Conservation (phyloP, 2,329 filamentous ascomycete species). For the Fusarium newnesense region DNA sequence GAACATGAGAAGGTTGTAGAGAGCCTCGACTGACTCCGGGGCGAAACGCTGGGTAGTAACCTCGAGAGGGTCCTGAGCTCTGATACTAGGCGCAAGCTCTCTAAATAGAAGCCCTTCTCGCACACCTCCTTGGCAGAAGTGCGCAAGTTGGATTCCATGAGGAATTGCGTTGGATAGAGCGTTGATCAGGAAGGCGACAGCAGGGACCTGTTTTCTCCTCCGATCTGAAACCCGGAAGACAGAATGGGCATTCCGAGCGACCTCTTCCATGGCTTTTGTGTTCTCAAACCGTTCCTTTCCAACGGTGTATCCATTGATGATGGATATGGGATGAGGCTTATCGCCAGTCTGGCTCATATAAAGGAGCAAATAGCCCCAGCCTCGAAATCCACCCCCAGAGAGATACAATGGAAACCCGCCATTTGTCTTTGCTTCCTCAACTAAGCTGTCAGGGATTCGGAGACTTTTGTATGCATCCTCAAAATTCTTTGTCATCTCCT, state of each 20-base stretch:
- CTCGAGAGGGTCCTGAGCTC: constrained; percentile 23
- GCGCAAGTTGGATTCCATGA: constrained; percentile 16
- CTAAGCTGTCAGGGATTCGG: constrained; percentile 9
- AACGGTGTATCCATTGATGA: constrained; percentile 22
- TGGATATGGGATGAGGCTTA: constrained; percentile 17
- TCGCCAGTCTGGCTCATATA: constrained; percentile 16
- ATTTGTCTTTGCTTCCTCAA: neutral
- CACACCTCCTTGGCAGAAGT: constrained; percentile 27
- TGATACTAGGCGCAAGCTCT: constrained; percentile 12
- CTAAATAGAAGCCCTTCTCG: constrained; percentile 21
- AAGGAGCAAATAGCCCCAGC: constrained; percentile 25
- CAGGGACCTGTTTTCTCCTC: constrained; percentile 22
- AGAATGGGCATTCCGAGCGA: constrained; percentile 22
- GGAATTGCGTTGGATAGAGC: constrained; percentile 16
- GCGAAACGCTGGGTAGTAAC: constrained; percentile 19
- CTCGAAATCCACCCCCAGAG: constrained; percentile 20
- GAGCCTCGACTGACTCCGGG: constrained; percentile 9
- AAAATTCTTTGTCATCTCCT: constrained; percentile 15
- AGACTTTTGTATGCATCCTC: constrained; percentile 18
- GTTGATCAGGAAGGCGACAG: constrained; percentile 21
- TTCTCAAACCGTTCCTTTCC: constrained; percentile 21
- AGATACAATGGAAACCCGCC: constrained; percentile 25
- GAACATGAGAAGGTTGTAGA: constrained; percentile 3
- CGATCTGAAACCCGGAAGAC: constrained; percentile 24
- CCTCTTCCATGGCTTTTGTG: constrained; percentile 25